These are phyloP conservation scores for Boletus rex-veris DNA, from an alignment of 768 basidiomycete species.

Conservation along the genomic window DNA sequence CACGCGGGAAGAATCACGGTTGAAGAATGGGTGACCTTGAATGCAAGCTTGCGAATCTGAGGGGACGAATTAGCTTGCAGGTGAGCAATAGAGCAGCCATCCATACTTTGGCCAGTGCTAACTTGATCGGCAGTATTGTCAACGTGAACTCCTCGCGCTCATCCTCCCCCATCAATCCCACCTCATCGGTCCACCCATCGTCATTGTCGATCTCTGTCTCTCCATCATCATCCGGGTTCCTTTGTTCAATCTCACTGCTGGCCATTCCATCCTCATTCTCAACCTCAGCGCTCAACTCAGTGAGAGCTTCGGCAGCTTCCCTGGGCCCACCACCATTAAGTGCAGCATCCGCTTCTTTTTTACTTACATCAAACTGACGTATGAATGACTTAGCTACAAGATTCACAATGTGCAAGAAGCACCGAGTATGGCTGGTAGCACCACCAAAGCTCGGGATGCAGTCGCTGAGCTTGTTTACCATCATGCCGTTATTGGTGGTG, in stretches of 20 bases:
- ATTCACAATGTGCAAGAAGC: too few species aligned
- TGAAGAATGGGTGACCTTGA: conserved; percentile 6
- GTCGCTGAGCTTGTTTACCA: too few species aligned
- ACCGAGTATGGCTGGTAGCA: not conserved
- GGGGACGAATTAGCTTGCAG: not conserved
- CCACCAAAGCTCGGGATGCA: too few species aligned
- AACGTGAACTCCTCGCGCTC: conserved; percentile 13
- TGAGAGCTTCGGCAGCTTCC: not conserved
- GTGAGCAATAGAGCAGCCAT: not conserved
- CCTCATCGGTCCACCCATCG: conserved; percentile 28
- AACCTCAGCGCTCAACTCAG: not conserved
- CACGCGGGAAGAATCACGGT: conserved; percentile 24
- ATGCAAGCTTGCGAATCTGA: conserved; percentile 23
- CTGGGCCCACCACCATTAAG: fast-evolving
- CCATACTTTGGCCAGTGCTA: conserved; percentile 24
- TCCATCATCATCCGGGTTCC: not conserved
- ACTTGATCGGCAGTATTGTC: conserved; percentile 19
- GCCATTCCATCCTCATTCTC: not conserved
- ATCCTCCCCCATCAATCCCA: conserved; percentile 2
- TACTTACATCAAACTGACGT: not conserved
- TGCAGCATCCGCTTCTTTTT: not conserved
- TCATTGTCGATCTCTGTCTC: conserved; percentile 3
- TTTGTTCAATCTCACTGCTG: too few species aligned
- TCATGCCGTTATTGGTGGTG: too few species aligned
- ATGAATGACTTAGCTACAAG: not conserved